Percentiles rank a stretch among this genome's conserved stretches.
Evolutionary conservation across 495 filamentous ascomycete genomes (phyloP).

Genomic region (Hypoxylon subgilvum): DNA sequence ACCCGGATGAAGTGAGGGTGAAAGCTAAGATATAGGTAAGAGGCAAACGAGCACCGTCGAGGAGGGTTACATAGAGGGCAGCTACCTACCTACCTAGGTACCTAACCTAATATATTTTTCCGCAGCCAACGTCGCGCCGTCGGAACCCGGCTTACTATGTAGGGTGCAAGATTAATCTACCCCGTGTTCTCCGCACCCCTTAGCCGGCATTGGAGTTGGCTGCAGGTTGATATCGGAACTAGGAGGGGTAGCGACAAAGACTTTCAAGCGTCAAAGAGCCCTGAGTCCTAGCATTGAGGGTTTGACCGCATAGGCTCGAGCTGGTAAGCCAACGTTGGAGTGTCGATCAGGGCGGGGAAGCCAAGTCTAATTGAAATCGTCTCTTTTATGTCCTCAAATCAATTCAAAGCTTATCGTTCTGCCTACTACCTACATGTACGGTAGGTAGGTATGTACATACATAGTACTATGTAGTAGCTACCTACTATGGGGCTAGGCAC

Average conservation of each 20-base stretch:
- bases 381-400: too few species aligned
- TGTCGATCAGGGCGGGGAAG: too few species aligned
- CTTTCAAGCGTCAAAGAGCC: too few species aligned
- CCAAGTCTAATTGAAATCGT: too few species aligned
- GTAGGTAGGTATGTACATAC: neutral
- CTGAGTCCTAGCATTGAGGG: too few species aligned
- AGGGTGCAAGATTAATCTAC: slow-evolving; percentile 8
- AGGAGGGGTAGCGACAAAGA: too few species aligned
- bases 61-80: slow-evolving; percentile 12
- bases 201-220: slow-evolving; percentile 9
- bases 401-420: too few species aligned
- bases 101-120: neutral
- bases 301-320: too few species aligned
- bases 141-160: slow-evolving; percentile 2
- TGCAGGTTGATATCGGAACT: neutral
- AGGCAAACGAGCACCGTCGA: neutral
- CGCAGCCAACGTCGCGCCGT: slow-evolving; percentile 8
- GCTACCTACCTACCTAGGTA: neutral
- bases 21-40: neutral
- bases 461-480: neutral
- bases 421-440: neutral
- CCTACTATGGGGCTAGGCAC: neutral
- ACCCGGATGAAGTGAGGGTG: neutral
- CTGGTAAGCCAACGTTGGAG: too few species aligned
- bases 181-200: slow-evolving; percentile 29